These are phyloP conservation scores for Venturiaceae sp. DNA, from an alignment of 2,329 filamentous ascomycete species.

Conservation along the genomic window DNA sequence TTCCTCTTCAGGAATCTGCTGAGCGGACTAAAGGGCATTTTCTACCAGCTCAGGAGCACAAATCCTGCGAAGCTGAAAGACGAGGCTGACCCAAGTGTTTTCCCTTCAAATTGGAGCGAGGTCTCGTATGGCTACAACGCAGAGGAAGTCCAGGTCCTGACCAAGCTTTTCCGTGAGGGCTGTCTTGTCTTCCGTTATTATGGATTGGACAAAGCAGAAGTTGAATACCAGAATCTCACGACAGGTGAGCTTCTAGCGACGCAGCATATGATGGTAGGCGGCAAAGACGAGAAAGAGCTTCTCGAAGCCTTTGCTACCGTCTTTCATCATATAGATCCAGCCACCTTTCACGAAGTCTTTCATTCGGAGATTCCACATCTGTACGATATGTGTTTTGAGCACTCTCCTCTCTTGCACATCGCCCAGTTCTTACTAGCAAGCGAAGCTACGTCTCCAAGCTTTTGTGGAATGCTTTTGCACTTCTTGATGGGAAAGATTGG, in stretches of 20 bases:
- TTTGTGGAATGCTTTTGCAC: constrained; percentile 94
- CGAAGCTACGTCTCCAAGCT: constrained; percentile 93
- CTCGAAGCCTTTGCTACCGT: constrained; percentile 97
- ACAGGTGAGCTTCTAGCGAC: constrained; percentile 89
- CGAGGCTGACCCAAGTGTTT: constrained; percentile 56
- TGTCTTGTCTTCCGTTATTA: constrained; percentile 97
- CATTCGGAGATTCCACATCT: constrained; percentile 93
- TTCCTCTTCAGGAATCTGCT: constrained; percentile 96
- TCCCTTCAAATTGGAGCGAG: constrained; percentile 86
- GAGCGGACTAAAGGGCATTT: constrained; percentile 90
- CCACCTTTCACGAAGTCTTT: constrained; percentile 97
- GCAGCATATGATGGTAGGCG: constrained; percentile 87
- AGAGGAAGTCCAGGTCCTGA: constrained; percentile 92
- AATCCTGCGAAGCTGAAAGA: constrained; percentile 53
- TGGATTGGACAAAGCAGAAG: constrained; percentile 69
- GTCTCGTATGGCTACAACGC: constrained; percentile 94
- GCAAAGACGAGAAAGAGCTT: constrained; percentile 93
- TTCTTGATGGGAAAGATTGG: constrained; percentile 97
- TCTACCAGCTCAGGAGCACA: constrained; percentile 87
- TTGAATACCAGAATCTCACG: constrained; percentile 65
- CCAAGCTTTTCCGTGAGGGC: constrained; percentile 94
- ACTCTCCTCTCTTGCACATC: constrained; percentile 86
- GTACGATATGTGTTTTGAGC: constrained; percentile 96
- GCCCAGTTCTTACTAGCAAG: constrained; percentile 98
- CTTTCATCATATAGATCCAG: constrained; percentile 96